A percentile compares a stretch with the other conserved stretches of the same genome.
phyloP scores from a whole-genome alignment of 2,329 filamentous ascomycete genomes.

The Fusarium hostae region DNA sequence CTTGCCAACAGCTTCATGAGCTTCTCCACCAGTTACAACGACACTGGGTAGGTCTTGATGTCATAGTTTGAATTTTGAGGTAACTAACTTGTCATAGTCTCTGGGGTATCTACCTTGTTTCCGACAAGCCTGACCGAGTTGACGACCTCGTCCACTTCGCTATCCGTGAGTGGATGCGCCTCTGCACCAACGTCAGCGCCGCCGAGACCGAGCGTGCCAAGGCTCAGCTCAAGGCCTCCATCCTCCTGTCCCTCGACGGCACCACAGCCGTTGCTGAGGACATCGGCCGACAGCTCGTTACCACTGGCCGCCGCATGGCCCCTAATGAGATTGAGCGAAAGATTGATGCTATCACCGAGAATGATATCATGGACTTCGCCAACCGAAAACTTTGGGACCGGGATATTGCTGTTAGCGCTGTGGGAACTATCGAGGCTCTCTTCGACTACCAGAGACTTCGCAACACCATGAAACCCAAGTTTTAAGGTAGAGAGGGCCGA shows the following conservation, averaged over 20 bases:
- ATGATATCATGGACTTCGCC: conserved; percentile 97
- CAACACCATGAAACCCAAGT: conserved; percentile 88
- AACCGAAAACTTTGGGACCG: conserved; percentile 97
- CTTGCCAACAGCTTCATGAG: conserved; percentile 99
- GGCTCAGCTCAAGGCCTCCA: conserved; percentile 98
- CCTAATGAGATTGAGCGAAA: conserved; percentile 95
- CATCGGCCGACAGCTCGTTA: conserved; percentile 98
- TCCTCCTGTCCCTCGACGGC: conserved; percentile 95
- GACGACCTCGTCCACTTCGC: conserved; percentile 99
- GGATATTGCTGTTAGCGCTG: conserved; percentile 92
- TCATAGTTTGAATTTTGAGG: background rate
- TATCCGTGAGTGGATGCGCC: conserved; percentile 96
- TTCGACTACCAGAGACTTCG: conserved; percentile 83
- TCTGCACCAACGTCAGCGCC: conserved; percentile 87
- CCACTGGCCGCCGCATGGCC: conserved; percentile 89
- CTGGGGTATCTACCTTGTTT: conserved; percentile 99
- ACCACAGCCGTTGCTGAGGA: conserved; percentile 98
- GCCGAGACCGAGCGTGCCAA: conserved; percentile 98
- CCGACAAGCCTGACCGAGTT: conserved; percentile 85
- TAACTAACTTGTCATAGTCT: conserved; percentile 69
- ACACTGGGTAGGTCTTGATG: conserved; percentile 81
- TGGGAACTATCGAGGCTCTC: conserved; percentile 90
- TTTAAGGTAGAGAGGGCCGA: conserved; percentile 53
- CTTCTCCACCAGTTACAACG: conserved; percentile 99
- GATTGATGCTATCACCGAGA: conserved; percentile 89